Evolutionary conservation across 768 basidiomycete genomes (phyloP).

Genomic region (Rubroboletus satanas): DNA sequence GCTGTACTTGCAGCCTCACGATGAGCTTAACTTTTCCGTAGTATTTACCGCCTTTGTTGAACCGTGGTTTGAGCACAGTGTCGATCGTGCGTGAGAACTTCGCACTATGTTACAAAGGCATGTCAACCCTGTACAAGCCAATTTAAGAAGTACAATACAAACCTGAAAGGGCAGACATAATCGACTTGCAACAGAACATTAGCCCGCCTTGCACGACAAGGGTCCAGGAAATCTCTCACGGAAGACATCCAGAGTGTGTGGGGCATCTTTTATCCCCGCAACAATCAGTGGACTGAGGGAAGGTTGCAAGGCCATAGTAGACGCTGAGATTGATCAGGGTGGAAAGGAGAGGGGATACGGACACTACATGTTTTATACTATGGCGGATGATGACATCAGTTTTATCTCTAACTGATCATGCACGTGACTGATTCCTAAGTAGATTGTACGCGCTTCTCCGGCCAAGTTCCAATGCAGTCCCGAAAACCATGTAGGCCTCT

Average conservation of each 20-base stretch:
- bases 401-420: not conserved
- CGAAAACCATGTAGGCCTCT: not conserved
- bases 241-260: constrained; percentile 80
- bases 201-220: not conserved
- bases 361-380: not conserved
- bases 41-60: constrained; percentile 59
- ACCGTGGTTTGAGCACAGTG: constrained; percentile 52
- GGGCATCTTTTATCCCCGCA: constrained; percentile 53
- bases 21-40: constrained; percentile 71
- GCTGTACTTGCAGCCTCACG: constrained; percentile 68
- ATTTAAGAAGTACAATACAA: not conserved
- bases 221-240: constrained; percentile 38
- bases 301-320: constrained; percentile 73
- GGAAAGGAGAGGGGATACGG: not conserved
- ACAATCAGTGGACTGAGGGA: constrained; percentile 62
- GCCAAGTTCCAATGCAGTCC: not conserved
- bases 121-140: not conserved
- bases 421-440: not conserved
- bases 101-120: constrained; percentile 36
- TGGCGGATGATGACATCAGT: constrained; percentile 3
- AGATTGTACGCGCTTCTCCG: not conserved
- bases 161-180: constrained; percentile 86
- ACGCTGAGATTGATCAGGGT: not conserved
- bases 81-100: constrained; percentile 62
- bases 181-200: constrained; percentile 50